Percentiles rank a stretch among this genome's conserved stretches.
Evolutionary conservation across 2,329 filamentous ascomycete genomes (phyloP).

Genomic region (Lizonia empirigonia): DNA sequence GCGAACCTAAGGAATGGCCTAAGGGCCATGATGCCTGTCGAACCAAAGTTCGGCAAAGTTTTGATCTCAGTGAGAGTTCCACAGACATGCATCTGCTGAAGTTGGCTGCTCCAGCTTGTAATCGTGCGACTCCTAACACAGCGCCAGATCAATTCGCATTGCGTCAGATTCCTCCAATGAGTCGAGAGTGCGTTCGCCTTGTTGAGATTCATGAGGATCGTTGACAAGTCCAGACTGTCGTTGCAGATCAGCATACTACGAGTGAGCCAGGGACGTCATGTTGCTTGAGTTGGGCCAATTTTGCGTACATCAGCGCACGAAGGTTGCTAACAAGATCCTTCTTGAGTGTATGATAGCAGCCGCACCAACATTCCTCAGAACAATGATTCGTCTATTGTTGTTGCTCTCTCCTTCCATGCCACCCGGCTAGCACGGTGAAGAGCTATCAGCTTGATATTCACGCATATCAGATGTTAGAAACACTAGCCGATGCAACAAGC

Average conservation of each 20-base stretch:
- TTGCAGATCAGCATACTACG: too few species aligned
- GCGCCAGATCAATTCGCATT: neutral
- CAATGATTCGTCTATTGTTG: neutral
- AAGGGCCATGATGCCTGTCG: neutral
- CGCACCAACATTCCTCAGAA: neutral
- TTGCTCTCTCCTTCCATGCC: neutral
- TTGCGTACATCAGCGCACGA: neutral
- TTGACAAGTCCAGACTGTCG: too few species aligned
- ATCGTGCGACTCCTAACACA: neutral
- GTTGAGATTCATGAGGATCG: too few species aligned
- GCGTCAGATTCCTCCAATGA: neutral
- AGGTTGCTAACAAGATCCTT: neutral
- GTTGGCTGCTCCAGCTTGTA: neutral
- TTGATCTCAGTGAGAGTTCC: neutral
- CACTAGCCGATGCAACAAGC: neutral
- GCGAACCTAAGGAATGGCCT: neutral
- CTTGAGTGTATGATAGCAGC: neutral
- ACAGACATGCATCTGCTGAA: neutral
- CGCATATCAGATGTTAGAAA: neutral
- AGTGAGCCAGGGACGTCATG: too few species aligned
- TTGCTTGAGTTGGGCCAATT: neutral
- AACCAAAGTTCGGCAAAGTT: neutral
- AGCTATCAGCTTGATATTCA: neutral
- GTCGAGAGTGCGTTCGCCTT: too few species aligned
- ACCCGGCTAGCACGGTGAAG: constrained; percentile 1